Evolutionary conservation across 2,329 filamentous ascomycete genomes (phyloP).

Genomic region (Metarhizium sp.): DNA sequence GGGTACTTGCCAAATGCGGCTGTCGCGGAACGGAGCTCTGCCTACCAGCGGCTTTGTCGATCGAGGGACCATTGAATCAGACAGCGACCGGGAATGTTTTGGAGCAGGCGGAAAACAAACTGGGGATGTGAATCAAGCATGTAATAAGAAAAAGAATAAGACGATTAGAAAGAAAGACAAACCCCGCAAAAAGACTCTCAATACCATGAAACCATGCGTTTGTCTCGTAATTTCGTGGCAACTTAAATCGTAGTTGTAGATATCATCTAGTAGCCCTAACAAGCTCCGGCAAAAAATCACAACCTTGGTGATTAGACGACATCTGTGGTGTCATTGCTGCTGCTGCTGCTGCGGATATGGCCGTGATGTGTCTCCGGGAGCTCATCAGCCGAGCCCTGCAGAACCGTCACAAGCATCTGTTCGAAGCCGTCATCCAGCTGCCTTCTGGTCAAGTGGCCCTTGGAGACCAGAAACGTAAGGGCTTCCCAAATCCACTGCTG

Average conservation of each 20-base stretch:
- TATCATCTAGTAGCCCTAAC: background rate
- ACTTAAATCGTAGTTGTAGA: background rate
- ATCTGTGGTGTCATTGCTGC: background rate
- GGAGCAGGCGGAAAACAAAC: background rate
- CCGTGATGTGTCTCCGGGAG: background rate
- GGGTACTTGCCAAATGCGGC: background rate
- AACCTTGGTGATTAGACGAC: background rate
- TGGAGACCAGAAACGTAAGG: constrained; percentile 2
- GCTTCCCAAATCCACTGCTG: constrained; percentile 10
- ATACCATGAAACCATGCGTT: background rate
- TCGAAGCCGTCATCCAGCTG: constrained; percentile 8
- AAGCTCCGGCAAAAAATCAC: background rate
- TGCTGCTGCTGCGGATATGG: background rate
- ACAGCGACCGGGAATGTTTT: background rate
- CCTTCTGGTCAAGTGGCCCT: constrained; percentile 4
- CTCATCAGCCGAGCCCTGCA: constrained; percentile 11
- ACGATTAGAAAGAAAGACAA: background rate
- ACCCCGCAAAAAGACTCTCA: background rate
- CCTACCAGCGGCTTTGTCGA: background rate
- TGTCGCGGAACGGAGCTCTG: background rate
- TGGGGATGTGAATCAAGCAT: background rate
- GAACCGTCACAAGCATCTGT: constrained; percentile 9
- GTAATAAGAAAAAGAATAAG: background rate
- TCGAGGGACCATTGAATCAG: background rate
- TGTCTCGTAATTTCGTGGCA: background rate